These are phyloP conservation scores for Cyphellophora attinorum DNA, from an alignment of 2,329 filamentous ascomycete genomes.

Conservation along the genomic window DNA sequence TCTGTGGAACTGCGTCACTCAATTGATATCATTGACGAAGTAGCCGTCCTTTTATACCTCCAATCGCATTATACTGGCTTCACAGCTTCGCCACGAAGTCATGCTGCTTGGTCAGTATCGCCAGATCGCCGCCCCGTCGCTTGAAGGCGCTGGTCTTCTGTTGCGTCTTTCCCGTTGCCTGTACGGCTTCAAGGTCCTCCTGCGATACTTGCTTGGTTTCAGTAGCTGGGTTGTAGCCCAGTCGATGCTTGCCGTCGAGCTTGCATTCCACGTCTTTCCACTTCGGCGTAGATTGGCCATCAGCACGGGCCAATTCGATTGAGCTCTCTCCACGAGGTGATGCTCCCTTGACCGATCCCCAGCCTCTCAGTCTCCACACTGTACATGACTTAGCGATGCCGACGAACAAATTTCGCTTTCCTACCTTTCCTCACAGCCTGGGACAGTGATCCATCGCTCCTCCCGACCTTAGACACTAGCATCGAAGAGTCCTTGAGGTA, in stretches of 20 bases:
- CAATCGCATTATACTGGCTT: not conserved
- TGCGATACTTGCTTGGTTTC: slow-evolving; percentile 1
- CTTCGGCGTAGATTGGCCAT: not conserved
- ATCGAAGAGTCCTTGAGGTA: slow-evolving; percentile 1
- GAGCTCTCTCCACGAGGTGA: not conserved
- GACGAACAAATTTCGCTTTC: too few species aligned
- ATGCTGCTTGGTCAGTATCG: slow-evolving; percentile 1
- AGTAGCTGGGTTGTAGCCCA: slow-evolving; percentile 5
- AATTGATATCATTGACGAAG: not conserved
- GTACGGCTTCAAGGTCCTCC: slow-evolving; percentile 3
- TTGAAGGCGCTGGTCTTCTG: not conserved
- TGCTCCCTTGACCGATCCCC: not conserved
- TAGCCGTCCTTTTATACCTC: not conserved
- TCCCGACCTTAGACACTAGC: not conserved
- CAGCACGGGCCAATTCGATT: slow-evolving; percentile 4
- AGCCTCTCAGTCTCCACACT: too few species aligned
- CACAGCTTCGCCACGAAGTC: not conserved
- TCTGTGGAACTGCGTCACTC: too few species aligned
- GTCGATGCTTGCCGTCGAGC: slow-evolving; percentile 3
- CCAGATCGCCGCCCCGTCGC: slow-evolving; percentile 2
- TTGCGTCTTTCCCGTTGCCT: not conserved
- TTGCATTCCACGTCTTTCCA: slow-evolving; percentile 4
- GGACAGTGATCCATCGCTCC: too few species aligned
- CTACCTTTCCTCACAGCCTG: too few species aligned
- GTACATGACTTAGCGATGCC: too few species aligned